These are phyloP conservation scores for Auxenochlorella pyrenoidosa DNA, from an alignment of 139 green algal species.

Conservation along the genomic window DNA sequence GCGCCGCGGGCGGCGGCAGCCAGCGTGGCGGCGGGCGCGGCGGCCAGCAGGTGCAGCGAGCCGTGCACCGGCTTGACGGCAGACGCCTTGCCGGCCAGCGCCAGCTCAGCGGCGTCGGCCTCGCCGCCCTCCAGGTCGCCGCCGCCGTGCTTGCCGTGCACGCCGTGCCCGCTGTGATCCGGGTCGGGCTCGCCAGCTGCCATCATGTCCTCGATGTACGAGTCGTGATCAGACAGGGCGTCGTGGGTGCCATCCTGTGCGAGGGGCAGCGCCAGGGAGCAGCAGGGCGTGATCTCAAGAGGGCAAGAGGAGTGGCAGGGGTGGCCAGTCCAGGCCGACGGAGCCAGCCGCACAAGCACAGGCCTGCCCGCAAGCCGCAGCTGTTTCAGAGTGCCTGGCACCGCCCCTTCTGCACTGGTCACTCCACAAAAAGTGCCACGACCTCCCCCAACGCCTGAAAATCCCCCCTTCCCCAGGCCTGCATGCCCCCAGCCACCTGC, in stretches of 20 bases:
- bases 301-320: not conserved
- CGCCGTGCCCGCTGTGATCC: not conserved
- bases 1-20: not conserved
- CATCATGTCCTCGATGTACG: conserved; percentile 44
- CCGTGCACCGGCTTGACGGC: not conserved
- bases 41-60: not conserved
- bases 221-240: conserved; percentile 2
- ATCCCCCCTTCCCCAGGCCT: not conserved
- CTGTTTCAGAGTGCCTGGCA: no score
- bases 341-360: no score
- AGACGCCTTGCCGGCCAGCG: not conserved
- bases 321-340: no score
- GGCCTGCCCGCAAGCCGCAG: no score
- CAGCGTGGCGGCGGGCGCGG: not conserved
- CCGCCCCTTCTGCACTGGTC: no score
- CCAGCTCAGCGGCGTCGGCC: not conserved
- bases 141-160: no score
- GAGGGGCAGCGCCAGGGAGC: not conserved
- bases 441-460: no score
- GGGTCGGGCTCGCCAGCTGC: conserved; percentile 46
- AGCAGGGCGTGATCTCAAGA: not conserved
- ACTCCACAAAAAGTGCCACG: no score
- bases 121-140: not conserved
- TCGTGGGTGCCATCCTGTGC: conserved; percentile 10
- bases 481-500: not conserved